Conservation (phyloP, 2,329 filamentous ascomycete species). For the Trichoderma asperellum region DNA sequence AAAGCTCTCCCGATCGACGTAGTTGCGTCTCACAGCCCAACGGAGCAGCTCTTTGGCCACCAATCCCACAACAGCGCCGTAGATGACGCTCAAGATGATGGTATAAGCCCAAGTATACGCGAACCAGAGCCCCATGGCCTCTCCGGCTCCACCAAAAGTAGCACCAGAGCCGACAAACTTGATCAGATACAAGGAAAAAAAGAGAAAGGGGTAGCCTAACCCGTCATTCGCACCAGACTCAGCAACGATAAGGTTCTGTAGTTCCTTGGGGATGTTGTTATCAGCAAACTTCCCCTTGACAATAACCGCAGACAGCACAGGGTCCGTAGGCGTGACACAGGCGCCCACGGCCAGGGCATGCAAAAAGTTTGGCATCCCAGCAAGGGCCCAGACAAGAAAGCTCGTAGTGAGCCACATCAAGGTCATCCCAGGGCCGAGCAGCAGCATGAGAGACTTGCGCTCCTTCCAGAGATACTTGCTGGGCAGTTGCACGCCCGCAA, state of each 20-base stretch:
- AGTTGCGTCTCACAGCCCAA: conserved; percentile 79
- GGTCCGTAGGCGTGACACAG: conserved; percentile 91
- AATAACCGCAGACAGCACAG: conserved; percentile 83
- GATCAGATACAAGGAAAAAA: conserved; percentile 81
- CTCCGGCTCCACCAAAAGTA: conserved; percentile 60
- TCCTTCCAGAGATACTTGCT: conserved; percentile 77
- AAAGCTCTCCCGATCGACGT: conserved; percentile 85
- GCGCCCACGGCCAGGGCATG: conserved; percentile 80
- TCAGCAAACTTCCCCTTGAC: conserved; percentile 94
- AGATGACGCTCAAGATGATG: conserved; percentile 76
- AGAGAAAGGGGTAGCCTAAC: conserved; percentile 85
- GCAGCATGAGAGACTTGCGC: conserved; percentile 74
- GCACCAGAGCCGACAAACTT: conserved; percentile 70
- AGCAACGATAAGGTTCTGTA: conserved; percentile 79
- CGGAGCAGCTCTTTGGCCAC: conserved; percentile 80
- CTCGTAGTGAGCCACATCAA: conserved; percentile 86
- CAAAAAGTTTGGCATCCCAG: conserved; percentile 72
- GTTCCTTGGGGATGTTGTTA: conserved; percentile 78
- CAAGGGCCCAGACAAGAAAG: conserved; percentile 74
- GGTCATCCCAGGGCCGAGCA: conserved; percentile 84
- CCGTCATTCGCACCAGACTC: conserved; percentile 92
- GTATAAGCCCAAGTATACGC: conserved; percentile 84
- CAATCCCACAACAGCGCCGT: conserved; percentile 79
- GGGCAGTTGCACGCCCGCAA: conserved; percentile 86
- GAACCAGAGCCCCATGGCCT: conserved; percentile 80